Conservation (phyloP, 2,329 filamentous ascomycete genomes). For the Arthrobotrys musiformis region DNA sequence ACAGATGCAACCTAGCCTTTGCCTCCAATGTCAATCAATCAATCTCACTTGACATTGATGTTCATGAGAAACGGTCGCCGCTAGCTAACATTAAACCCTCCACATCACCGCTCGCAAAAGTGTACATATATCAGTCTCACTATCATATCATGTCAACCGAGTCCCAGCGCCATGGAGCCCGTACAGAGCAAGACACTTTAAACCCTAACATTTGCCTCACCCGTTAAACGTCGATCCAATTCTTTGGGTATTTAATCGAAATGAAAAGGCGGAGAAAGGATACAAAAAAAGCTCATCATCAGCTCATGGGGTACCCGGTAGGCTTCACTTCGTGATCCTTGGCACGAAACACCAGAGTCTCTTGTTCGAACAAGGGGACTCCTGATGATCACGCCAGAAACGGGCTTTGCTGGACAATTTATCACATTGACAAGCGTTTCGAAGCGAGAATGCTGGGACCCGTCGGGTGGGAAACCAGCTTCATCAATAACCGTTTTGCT, state of each 20-base stretch:
- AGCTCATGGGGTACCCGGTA: background rate
- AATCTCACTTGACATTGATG: constrained; percentile 6
- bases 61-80: background rate
- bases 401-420: background rate
- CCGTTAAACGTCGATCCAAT: constrained; percentile 43
- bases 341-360: constrained; percentile 24
- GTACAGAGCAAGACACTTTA: constrained; percentile 10
- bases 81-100: background rate
- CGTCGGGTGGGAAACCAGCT: constrained; percentile 15
- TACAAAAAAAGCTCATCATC: constrained; percentile 22
- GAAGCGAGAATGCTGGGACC: constrained; percentile 24
- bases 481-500: constrained; percentile 11
- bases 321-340: constrained; percentile 25
- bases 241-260: constrained; percentile 20
- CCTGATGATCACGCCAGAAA: constrained; percentile 23
- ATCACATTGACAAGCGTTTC: constrained; percentile 36
- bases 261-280: constrained; percentile 13
- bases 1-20: constrained; percentile 21
- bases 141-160: constrained; percentile 43
- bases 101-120: background rate
- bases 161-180: constrained; percentile 39
- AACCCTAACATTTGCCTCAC: constrained; percentile 1
- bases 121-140: constrained; percentile 3
- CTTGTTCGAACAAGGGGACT: background rate
- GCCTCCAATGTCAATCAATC: constrained; percentile 3